Evolutionary conservation across 2,329 filamentous ascomycete species (phyloP).

Genomic region (Fusarium proliferatum): DNA sequence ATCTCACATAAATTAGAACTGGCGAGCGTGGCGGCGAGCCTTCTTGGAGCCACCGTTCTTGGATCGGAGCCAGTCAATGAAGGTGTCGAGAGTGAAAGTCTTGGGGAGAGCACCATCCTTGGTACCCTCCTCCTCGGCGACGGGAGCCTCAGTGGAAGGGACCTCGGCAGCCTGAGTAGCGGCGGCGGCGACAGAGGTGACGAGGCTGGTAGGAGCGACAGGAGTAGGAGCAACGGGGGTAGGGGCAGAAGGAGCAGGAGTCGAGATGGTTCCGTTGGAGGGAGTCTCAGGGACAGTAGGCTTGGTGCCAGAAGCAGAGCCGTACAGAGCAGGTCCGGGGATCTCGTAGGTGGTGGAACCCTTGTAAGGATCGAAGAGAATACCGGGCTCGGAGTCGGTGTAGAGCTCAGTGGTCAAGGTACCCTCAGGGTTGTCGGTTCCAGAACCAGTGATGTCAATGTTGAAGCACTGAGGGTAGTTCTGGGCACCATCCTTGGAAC

Average conservation of each 20-base stretch:
- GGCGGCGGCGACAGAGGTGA: background rate
- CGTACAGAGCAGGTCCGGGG: slow-evolving; percentile 46
- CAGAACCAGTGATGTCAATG: slow-evolving; percentile 55
- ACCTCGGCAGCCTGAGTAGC: background rate
- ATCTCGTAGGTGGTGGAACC: slow-evolving; percentile 43
- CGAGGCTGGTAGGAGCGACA: background rate
- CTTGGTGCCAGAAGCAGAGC: slow-evolving; percentile 21
- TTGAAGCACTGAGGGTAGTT: slow-evolving; percentile 40
- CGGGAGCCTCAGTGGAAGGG: background rate
- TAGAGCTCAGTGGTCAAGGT: slow-evolving; percentile 48
- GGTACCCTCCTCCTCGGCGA: background rate
- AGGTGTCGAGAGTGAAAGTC: slow-evolving; percentile 42
- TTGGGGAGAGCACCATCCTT: slow-evolving; percentile 27
- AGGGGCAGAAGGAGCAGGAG: slow-evolving; percentile 10
- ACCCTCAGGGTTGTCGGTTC: slow-evolving; percentile 49
- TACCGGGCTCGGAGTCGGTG: slow-evolving; percentile 47
- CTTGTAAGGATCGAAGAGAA: slow-evolving; percentile 49
- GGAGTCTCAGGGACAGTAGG: slow-evolving; percentile 22
- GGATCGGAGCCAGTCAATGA: slow-evolving; percentile 34
- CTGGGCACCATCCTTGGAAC: slow-evolving; percentile 36
- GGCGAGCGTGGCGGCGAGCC: slow-evolving; percentile 38
- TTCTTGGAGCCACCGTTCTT: slow-evolving; percentile 20
- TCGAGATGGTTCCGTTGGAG: slow-evolving; percentile 4
- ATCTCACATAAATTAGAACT: slow-evolving; percentile 35
- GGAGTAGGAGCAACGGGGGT: slow-evolving; percentile 4